Percentiles rank a stretch among this genome's conserved stretches.
These are phyloP conservation scores for Trametes cubensis DNA, from an alignment of 768 basidiomycete genomes.

Conservation along the genomic window DNA sequence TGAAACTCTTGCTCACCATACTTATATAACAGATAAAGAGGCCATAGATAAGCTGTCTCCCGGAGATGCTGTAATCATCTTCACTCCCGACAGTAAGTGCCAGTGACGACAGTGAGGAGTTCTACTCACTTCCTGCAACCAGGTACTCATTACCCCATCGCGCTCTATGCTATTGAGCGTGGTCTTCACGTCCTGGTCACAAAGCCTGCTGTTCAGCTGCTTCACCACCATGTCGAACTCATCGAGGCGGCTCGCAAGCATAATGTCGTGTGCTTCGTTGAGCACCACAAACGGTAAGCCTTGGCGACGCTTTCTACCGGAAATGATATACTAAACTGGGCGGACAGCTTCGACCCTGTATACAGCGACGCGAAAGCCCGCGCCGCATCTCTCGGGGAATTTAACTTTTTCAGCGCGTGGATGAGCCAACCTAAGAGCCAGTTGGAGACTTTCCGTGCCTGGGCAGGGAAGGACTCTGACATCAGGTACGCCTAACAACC, in stretches of 20 bases:
- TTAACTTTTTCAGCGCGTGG: constrained; percentile 96
- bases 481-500: constrained; percentile 61
- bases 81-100: constrained; percentile 84
- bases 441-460: constrained; percentile 91
- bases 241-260: constrained; percentile 77
- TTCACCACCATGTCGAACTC: constrained; percentile 80
- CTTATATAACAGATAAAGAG: constrained; percentile 67
- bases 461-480: constrained; percentile 94
- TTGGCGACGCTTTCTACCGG: neutral
- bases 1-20: neutral
- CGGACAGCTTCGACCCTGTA: constrained; percentile 76
- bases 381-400: constrained; percentile 77
- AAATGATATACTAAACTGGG: constrained; percentile 2
- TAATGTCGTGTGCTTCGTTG: constrained; percentile 89
- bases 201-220: constrained; percentile 87
- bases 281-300: constrained; percentile 83
- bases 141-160: constrained; percentile 86
- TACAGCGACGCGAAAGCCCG: constrained; percentile 89
- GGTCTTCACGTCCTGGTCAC: constrained; percentile 90
- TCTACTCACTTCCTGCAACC: neutral
- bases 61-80: constrained; percentile 90
- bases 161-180: constrained; percentile 82
- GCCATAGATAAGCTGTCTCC: constrained; percentile 78
- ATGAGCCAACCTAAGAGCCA: constrained; percentile 98
- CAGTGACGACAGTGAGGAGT: neutral